These are phyloP conservation scores for Scheffersomyces stambukii DNA, from an alignment of 1,139 yeast species.

Conservation along the genomic window DNA sequence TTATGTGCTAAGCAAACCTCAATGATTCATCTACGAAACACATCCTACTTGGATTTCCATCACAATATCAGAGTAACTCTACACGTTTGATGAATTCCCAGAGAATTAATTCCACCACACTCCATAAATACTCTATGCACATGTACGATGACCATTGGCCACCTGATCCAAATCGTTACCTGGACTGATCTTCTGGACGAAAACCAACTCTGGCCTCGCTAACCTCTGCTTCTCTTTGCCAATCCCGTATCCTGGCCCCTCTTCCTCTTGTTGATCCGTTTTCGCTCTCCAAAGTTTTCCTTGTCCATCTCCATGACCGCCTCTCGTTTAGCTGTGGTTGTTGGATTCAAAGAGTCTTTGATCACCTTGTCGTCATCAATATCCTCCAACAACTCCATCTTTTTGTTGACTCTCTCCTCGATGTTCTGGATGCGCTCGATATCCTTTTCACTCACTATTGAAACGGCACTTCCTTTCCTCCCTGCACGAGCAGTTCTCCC, in stretches of 20 bases:
- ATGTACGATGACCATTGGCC: too few species aligned
- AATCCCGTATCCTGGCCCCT: too few species aligned
- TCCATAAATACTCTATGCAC: too few species aligned
- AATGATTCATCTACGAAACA: too few species aligned
- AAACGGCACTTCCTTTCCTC: conserved; percentile 50
- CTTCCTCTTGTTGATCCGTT: conserved; percentile 51
- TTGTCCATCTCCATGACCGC: conserved; percentile 91
- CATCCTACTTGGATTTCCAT: too few species aligned
- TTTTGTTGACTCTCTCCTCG: conserved; percentile 75
- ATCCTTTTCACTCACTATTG: conserved; percentile 83
- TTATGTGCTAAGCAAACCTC: too few species aligned
- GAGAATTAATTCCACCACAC: too few species aligned
- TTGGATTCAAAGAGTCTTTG: conserved; percentile 60
- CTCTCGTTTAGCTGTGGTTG: conserved; percentile 83
- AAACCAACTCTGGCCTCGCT: too few species aligned
- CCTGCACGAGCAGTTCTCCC: conserved; percentile 99
- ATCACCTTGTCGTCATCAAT: conserved; percentile 76
- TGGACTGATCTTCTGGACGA: too few species aligned
- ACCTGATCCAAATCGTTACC: too few species aligned
- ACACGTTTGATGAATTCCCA: too few species aligned
- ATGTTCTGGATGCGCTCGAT: conserved; percentile 77
- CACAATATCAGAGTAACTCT: too few species aligned
- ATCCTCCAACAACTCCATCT: conserved; percentile 68
- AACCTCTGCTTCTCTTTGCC: conserved; percentile 9
- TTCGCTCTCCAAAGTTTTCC: conserved; percentile 79